Evolutionary conservation across 1,139 yeast genomes (phyloP), one percentile per base, ranked within the genome.

Genomic region (Yamadazyma sp.): DNA sequence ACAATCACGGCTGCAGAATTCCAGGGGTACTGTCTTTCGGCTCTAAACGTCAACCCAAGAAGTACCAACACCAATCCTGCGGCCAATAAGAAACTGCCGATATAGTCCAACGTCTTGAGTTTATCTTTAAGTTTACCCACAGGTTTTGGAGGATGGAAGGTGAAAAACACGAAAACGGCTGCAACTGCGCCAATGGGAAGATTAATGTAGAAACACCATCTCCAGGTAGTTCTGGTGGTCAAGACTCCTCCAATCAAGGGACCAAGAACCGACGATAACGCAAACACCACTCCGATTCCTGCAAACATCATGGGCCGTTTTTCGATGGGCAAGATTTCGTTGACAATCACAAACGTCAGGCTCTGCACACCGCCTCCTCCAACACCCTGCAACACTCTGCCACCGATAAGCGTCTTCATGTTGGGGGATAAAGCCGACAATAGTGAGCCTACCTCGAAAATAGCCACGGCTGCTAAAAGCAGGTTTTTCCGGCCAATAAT

Each of bases 131-230:
- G 50, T 38, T 47, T 36, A 52, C 47, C 44, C 22, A 43, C 50
- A 8, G 63, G 52, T 31, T 43, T 49, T 9, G 70, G 70, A 1
- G 70, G 69, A 32, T 61, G 54, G 46, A 62, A 64, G 0, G 59
- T 48, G 26, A 48, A 52, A 22, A 51, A 38, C 35, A 64, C 58
- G 20, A 57, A 48, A 1, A 42, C 51, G 30, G 52, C 33, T 2
- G 69, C 69, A 24, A 59, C 40, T 2, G 61, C 70, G 14, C 70
- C 70, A 43, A 64, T 50, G 14, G 70, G 70, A 42, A 64, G 59
- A 39, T 64, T 64, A 10, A 84, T 71, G 56, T 80, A 84, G 57
- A 84, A 84, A 46, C 86, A 78, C 89, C 90, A 83, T 58, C 90
- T 70, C 90, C 90, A 84, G 11, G 64, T 45, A 22, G 56, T 58